Evolutionary conservation across 371 early-diverging fungal species (phyloP), one percentile per base, ranked within the genome.

Genomic region (Cokeromyces recurvatus): DNA sequence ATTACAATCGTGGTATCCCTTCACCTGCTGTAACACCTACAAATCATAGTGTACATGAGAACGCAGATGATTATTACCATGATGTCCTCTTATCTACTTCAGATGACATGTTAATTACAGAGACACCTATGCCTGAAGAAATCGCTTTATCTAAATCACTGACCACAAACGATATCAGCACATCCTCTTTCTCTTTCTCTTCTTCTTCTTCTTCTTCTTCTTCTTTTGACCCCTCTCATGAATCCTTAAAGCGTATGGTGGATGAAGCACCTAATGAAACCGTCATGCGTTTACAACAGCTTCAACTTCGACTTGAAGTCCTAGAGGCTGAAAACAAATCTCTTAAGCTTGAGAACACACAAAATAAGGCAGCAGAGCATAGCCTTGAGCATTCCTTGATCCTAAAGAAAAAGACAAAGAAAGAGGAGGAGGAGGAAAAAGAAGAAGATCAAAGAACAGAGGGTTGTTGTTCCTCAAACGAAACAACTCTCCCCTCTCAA

Each of bases 241-340:
- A 64, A 8, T 57, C 62, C 14, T 37, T 70, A 8, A 61, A 65
- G 6, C 64, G 66, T 3, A 50, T 64, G 5, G 20, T 70, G n/a
- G 75, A 67, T 9, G 60, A 65, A 43, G 62, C 66, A 27, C 71
- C 68, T 12, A 71, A 78, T 35, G 65, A 72, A 20, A 55, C 62
- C n/a, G 57, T 60, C 12, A 64, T 74, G 58, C 64, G 64, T 10
- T 38, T 78, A n/a, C 76, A 78, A 38, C 77, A 76, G 27, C 46
- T 76, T 2, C 73, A 74, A 38, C 36, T 74, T 9, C 68, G 74
- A 23, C 66, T 79, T 7, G 77, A 74, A 39, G 71, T 76, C 0
- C 53, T 79, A 15, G 77, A 76, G 52, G 71, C 74, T 4, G 79
- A 79, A 55, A 79, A 79, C 49, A 62, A 68, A 32, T 64, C 47